Evolutionary conservation across 805 yeast species (phyloP).

Genomic region (Saturnispora halmiae): DNA sequence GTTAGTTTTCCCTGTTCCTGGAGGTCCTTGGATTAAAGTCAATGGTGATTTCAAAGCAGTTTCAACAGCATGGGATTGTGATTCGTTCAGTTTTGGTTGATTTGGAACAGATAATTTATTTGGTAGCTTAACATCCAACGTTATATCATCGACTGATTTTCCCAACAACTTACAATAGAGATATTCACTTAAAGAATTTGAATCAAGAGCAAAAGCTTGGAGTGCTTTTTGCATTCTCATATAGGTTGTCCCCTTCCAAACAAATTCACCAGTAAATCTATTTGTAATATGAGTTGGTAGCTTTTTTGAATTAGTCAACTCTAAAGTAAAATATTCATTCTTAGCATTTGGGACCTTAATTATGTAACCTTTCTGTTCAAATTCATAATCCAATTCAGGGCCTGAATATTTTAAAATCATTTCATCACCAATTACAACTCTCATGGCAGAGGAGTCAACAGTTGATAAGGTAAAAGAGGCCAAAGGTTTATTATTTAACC

Average conservation of each 20-base stretch:
- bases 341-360: slow-evolving; percentile 59
- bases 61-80: slow-evolving; percentile 73
- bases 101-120: slow-evolving; percentile 51
- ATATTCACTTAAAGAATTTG: slow-evolving; percentile 61
- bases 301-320: slow-evolving; percentile 38
- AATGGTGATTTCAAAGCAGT: slow-evolving; percentile 62
- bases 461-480: slow-evolving; percentile 64
- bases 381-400: slow-evolving; percentile 38
- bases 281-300: slow-evolving; percentile 55
- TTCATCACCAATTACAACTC: slow-evolving; percentile 80
- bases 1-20: slow-evolving; percentile 93
- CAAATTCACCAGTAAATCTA: slow-evolving; percentile 76
- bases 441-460: slow-evolving; percentile 53
- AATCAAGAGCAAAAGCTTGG: slow-evolving; percentile 57
- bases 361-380: slow-evolving; percentile 70
- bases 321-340: slow-evolving; percentile 64
- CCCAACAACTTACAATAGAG: slow-evolving; percentile 75
- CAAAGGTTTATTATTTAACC: slow-evolving; percentile 53
- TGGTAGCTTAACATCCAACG: slow-evolving; percentile 56
- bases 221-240: slow-evolving; percentile 79
- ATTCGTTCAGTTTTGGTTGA: slow-evolving; percentile 61
- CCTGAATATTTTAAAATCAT: slow-evolving; percentile 60
- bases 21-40: slow-evolving; percentile 88
- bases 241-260: slow-evolving; percentile 81
- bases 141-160: slow-evolving; percentile 58